Base-by-base conservation (phyloP, 352 stramenopile species). In the Globisporangium irregulare region DNA sequence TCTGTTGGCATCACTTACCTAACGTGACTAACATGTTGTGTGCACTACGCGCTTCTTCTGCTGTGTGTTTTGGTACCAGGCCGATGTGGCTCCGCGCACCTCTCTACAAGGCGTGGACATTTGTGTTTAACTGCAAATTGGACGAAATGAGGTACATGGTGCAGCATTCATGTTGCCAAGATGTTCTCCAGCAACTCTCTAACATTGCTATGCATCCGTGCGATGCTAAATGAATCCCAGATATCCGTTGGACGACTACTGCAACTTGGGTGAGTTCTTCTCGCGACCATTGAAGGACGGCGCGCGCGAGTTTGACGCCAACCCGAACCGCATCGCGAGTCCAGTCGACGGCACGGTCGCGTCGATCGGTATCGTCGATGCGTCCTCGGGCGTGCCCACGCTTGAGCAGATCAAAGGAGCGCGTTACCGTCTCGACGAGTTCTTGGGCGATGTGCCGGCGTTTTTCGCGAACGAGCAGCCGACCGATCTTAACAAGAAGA, bases 251-350 rank as follows among this genome's bases (percentile, higher is more conserved):
- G 75, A 87, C 59, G 67, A 79, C 51, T 96, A 96, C 58, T 70
- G 61, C 7, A 96, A 94, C 69, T 74, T 96, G 5, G 82, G 82
- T 53, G 86, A 94, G 73, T 96, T 94, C 67, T 96, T 96, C 69
- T 92, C 84, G 25, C 82, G 88, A 4, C 86, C 86, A 29, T 64
- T 96, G 14, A 94, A 93, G 66, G 82, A 91, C 38, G 84, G 82
- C 32, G 66, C 61, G 7, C 82, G 84, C 36, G 64, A 68, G n/a
- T 90, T 89, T 48, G 75, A 86, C 59, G 38, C 36, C 22, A 64
- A 70, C 64, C 41, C 68, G 48, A 57, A 69, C 38, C 61, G 76
- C 64, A 56, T 86, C 29, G 61, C 79, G 29, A 89, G 85, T 59
- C 82, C 86, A 1, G 84, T 92, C 29, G 85, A 95, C 63, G 82